Evolutionary conservation across 2,329 filamentous ascomycete genomes (phyloP).

Genomic region (Graphilbum fragrans): DNA sequence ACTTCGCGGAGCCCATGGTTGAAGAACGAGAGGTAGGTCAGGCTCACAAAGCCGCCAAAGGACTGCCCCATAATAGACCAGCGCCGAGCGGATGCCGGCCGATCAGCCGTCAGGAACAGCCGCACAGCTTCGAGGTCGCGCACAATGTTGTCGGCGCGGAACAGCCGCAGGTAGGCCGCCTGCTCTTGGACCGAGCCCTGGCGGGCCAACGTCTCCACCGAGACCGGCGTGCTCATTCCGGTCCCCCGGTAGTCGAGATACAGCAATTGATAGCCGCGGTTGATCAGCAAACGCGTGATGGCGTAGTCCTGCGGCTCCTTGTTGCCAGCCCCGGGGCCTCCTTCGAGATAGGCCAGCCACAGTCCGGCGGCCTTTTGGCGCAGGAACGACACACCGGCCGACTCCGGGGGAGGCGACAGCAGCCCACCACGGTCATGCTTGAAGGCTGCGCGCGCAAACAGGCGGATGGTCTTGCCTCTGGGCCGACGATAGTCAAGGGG

Average conservation of each 20-base stretch:
- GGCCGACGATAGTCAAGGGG: constrained; percentile 65
- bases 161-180: constrained; percentile 68
- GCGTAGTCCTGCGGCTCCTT: constrained; percentile 60
- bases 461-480: constrained; percentile 45
- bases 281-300: constrained; percentile 58
- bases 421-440: constrained; percentile 39
- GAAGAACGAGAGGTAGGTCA: constrained; percentile 74
- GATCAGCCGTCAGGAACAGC: constrained; percentile 57
- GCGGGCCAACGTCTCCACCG: constrained; percentile 55
- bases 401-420: constrained; percentile 1
- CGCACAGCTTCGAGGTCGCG: constrained; percentile 80
- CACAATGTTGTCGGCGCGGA: constrained; percentile 84
- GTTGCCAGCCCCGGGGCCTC: constrained; percentile 74
- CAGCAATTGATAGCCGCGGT: constrained; percentile 73
- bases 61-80: constrained; percentile 87
- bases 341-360: constrained; percentile 65
- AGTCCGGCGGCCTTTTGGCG: constrained; percentile 27
- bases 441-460: constrained; percentile 67
- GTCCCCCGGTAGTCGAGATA: constrained; percentile 88
- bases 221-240: constrained; percentile 71
- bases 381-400: constrained; percentile 2
- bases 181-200: constrained; percentile 55
- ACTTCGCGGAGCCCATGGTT: constrained; percentile 69
- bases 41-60: constrained; percentile 78
- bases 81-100: constrained; percentile 45